Percentiles rank a stretch among this genome's conserved stretches.
These are phyloP conservation scores for Pinus albicaulis DNA, from an alignment of 75 land plant genomes.

Conservation along the genomic window DNA sequence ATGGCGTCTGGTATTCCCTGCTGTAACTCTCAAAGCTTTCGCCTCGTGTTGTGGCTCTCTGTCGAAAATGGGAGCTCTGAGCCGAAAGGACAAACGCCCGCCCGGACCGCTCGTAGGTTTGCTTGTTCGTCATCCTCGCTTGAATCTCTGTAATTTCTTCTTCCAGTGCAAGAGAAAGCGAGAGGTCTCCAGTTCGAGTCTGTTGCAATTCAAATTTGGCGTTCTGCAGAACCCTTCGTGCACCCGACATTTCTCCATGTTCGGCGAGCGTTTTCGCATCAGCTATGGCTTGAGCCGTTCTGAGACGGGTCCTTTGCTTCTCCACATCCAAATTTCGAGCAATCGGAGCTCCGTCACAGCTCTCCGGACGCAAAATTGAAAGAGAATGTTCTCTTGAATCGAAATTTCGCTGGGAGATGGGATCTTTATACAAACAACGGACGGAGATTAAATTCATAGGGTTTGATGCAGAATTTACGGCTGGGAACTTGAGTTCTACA, in stretches of 20 bases:
- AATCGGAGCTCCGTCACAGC: slow-evolving; percentile 16
- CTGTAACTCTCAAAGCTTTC: slow-evolving; percentile 10
- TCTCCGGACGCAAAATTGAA: slow-evolving; percentile 29
- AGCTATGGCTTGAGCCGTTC: slow-evolving; percentile 59
- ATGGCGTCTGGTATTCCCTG: slow-evolving; percentile 9
- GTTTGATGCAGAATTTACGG: neutral
- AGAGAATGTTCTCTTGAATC: slow-evolving; percentile 11
- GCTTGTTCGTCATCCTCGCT: slow-evolving; percentile 29
- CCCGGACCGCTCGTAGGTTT: slow-evolving; percentile 22
- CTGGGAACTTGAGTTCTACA: slow-evolving; percentile 62
- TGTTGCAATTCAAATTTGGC: slow-evolving; percentile 39
- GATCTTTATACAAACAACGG: slow-evolving; percentile 22
- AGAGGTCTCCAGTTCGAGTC: slow-evolving; percentile 30
- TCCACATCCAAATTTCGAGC: slow-evolving; percentile 24
- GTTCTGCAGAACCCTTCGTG: slow-evolving; percentile 39
- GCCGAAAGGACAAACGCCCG: no score
- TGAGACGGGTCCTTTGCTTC: slow-evolving; percentile 44
- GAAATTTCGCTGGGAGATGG: slow-evolving; percentile 27
- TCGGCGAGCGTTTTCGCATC: slow-evolving; percentile 58
- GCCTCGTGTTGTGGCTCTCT: neutral
- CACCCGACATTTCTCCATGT: slow-evolving; percentile 39
- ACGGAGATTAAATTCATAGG: neutral
- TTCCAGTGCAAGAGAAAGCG: slow-evolving; percentile 32
- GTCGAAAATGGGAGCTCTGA: no score
- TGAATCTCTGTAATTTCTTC: slow-evolving; percentile 54